Base-by-base conservation (phyloP, 495 filamentous ascomycete species). In the Daldinia caldariorum region DNA sequence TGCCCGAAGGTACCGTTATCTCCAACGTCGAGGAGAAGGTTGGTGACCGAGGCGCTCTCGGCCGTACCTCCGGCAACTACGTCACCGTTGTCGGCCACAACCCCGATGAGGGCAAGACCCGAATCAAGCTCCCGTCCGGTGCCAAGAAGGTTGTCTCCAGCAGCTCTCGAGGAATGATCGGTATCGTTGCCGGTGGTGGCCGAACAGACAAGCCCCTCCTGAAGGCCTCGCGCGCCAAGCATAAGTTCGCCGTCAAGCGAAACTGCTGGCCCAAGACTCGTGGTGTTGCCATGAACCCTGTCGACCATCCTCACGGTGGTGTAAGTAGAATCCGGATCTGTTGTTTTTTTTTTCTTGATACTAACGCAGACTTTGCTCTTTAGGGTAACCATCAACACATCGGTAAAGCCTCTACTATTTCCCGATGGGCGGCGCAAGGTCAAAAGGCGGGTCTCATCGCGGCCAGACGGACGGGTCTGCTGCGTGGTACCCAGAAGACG, bases 281-380 rank as follows among this genome's bases (percentile, higher is more conserved):
- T 93, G 95, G 95, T 96, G 95, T 99, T 88, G 95, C 95, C 83
- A 99, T 99, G 95, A 99, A 99, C 86, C 95, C 95, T 72, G 95
- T 99, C 76, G 95, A 99, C 86, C 95, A 98, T 91, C 95, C 95
- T 86, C 95, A 99, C 92, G 95, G 95, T 91, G 84, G 85, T 84
- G 82, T 84, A 82, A 80, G 79, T 81, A 66, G 35, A 49, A 51
- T 26, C 55, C 55, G 39, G 43, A 45, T 14, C 53, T 22, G 14
- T 26, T 39, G 20, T 4, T 35, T 34, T 56, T 3, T 18, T 22
- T 16, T 47, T 3, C 43, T 22, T 8, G 26, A 58, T 65, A 64
- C 82, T 84, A 73, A 84, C 79, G 76, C 56, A 26, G 9, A 53
- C n/a, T 47, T 66, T 9, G 45, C 26, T 47, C 63, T 45, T 72